These are phyloP conservation scores for Baeospora myosura DNA, from an alignment of 1,284 basidiomycete species.

Conservation along the genomic window DNA sequence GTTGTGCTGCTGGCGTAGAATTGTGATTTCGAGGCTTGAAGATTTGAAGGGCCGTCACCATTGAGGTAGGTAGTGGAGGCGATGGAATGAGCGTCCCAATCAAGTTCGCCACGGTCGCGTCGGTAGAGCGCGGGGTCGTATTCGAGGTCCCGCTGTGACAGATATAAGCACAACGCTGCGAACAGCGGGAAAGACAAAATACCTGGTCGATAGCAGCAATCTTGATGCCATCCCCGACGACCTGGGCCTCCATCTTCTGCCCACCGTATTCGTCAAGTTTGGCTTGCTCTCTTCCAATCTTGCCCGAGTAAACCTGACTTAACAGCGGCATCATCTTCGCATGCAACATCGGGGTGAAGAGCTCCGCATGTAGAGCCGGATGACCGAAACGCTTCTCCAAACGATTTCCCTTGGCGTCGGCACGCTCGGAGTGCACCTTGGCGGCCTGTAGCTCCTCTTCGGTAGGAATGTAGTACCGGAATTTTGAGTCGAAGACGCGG, in stretches of 20 bases:
- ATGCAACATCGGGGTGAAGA: slow-evolving; percentile 86
- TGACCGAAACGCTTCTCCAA: slow-evolving; percentile 83
- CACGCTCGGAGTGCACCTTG: slow-evolving; percentile 63
- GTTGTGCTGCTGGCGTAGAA: slow-evolving; percentile 35
- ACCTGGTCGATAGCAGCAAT: slow-evolving; percentile 74
- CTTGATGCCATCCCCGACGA: slow-evolving; percentile 68
- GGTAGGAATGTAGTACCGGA: slow-evolving; percentile 74
- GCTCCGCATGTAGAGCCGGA: slow-evolving; percentile 69
- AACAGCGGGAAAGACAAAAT: slow-evolving; percentile 11
- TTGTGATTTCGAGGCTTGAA: slow-evolving; percentile 35
- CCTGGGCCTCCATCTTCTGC: slow-evolving; percentile 61
- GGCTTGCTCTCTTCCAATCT: slow-evolving; percentile 54
- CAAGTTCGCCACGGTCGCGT: slow-evolving; percentile 71
- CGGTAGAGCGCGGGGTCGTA: slow-evolving; percentile 69
- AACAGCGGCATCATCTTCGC: slow-evolving; percentile 77
- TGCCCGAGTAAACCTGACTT: slow-evolving; percentile 67
- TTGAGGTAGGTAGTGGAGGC: slow-evolving; percentile 48
- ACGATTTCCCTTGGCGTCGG: slow-evolving; percentile 61
- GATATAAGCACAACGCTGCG: slow-evolving; percentile 8
- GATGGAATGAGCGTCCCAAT: slow-evolving; percentile 72
- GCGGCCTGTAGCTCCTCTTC: slow-evolving; percentile 65
- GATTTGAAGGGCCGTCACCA: slow-evolving; percentile 31
- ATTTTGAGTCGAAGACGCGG: slow-evolving; percentile 59
- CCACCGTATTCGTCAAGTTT: slow-evolving; percentile 70
- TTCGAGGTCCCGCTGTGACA: slow-evolving; percentile 54